Percentiles rank a stretch among this genome's conserved stretches.
These are phyloP conservation scores for Testicularia cyperi DNA, from an alignment of 1,284 basidiomycete genomes.

Conservation along the genomic window DNA sequence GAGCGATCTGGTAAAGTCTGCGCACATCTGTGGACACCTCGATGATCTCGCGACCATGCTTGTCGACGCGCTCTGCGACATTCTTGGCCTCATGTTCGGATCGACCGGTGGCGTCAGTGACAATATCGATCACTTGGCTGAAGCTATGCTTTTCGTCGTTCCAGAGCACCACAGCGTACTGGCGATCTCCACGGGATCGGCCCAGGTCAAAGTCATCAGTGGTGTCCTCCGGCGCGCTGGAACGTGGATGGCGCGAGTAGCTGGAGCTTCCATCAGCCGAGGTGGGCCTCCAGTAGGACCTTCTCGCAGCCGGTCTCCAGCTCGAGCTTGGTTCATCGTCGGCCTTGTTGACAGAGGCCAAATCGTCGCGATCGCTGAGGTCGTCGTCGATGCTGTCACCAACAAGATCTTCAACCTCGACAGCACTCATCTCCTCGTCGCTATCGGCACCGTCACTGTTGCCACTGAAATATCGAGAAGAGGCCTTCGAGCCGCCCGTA, in stretches of 20 bases:
- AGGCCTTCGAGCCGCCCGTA: not conserved
- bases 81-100: slow-evolving; percentile 64
- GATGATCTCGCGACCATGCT: slow-evolving; percentile 79
- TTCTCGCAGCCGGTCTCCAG: too few species aligned
- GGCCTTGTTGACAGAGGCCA: slow-evolving; percentile 40
- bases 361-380: slow-evolving; percentile 2
- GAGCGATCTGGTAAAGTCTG: slow-evolving; percentile 76
- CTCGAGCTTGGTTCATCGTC: slow-evolving; percentile 72
- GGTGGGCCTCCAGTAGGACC: too few species aligned
- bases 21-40: slow-evolving; percentile 72
- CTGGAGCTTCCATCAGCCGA: not conserved
- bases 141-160: slow-evolving; percentile 97
- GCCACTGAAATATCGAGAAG: slow-evolving; percentile 5
- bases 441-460: slow-evolving; percentile 17
- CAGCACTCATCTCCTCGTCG: slow-evolving; percentile 35
- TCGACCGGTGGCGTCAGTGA: slow-evolving; percentile 43
- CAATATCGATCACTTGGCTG: slow-evolving; percentile 77
- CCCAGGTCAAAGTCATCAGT: not conserved
- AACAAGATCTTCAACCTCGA: slow-evolving; percentile 34
- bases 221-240: not conserved
- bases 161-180: slow-evolving; percentile 85
- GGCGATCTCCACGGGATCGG: slow-evolving; percentile 39
- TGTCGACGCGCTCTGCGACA: slow-evolving; percentile 73
- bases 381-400: slow-evolving; percentile 29
- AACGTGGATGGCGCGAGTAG: not conserved